Evolutionary conservation across 306 rosid species (phyloP).

Genomic region (Comarum palustre): DNA sequence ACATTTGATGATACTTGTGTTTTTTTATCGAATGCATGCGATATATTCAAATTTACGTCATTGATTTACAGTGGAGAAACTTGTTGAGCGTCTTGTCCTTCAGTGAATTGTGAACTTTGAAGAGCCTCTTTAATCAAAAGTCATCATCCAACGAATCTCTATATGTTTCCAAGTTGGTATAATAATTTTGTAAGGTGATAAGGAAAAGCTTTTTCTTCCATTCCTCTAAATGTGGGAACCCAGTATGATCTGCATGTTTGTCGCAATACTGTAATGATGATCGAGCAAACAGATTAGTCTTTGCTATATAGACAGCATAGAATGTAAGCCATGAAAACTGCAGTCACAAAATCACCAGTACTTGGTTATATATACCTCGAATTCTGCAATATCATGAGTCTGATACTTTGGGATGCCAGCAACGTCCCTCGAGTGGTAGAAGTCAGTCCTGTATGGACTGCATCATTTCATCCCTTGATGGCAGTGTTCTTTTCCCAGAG

Average conservation of each 20-base stretch:
- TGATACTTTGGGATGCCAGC: conserved; percentile 69
- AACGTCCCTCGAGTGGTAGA: conserved; percentile 66
- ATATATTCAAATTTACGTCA: too few relatives aligned
- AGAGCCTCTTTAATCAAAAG: conserved; percentile 63
- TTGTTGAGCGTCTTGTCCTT: conserved; percentile 44
- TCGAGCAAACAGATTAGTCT: neutral
- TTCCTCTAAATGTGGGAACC: conserved; percentile 73
- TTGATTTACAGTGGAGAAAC: conserved; percentile 28
- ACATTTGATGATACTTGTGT: neutral
- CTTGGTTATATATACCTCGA: conserved; percentile 63
- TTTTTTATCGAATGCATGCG: too few relatives aligned
- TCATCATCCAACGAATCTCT: conserved; percentile 76
- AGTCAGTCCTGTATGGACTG: conserved; percentile 70
- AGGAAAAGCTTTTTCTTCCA: conserved; percentile 73
- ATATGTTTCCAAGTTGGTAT: conserved; percentile 65
- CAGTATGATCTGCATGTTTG: conserved; percentile 60
- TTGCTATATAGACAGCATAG: neutral
- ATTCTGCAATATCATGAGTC: conserved; percentile 71
- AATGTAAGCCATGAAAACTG: conserved; percentile 7
- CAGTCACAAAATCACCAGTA: neutral
- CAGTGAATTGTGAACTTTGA: conserved; percentile 83
- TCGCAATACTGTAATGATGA: conserved; percentile 64
- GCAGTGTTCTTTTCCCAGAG: conserved; percentile 72
- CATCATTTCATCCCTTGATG: conserved; percentile 89
- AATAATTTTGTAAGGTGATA: conserved; percentile 40